Percentiles rank a stretch among this genome's conserved stretches.
Conservation (phyloP, 768 basidiomycete species). For the Fomitopsis pulvina region DNA sequence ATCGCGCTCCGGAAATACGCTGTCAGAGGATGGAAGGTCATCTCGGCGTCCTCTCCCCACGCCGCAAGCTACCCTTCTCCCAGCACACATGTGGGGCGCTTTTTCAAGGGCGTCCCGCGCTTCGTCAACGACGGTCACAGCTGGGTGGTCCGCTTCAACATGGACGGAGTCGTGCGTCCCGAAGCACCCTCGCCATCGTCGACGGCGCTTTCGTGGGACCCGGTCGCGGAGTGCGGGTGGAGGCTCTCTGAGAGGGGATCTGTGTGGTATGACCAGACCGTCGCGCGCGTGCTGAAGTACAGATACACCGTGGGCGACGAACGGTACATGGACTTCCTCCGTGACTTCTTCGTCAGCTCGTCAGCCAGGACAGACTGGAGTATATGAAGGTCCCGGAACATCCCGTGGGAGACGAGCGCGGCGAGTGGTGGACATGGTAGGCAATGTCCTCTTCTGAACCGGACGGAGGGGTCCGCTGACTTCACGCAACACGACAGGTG, state of each 20-base stretch:
- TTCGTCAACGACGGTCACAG: slow-evolving; percentile 14
- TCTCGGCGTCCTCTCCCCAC: slow-evolving; percentile 4
- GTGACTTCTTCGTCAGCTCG: neutral
- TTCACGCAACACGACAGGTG: neutral
- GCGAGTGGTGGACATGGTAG: slow-evolving; percentile 1
- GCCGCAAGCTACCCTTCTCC: neutral
- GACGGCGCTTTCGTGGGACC: slow-evolving; percentile 7
- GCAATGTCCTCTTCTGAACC: neutral
- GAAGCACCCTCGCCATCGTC: neutral
- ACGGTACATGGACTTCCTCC: neutral
- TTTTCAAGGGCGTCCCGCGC: slow-evolving; percentile 1
- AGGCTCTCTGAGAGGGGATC: neutral
- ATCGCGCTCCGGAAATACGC: slow-evolving; percentile 6
- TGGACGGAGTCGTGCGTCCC: slow-evolving; percentile 3
- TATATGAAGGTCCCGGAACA: neutral
- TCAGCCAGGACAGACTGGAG: neutral
- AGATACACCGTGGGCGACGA: neutral
- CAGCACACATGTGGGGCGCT: neutral
- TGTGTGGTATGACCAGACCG: neutral
- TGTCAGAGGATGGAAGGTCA: slow-evolving; percentile 30
- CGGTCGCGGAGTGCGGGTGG: slow-evolving; percentile 13
- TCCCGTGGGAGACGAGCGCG: neutral
- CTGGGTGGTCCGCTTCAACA: slow-evolving; percentile 14
- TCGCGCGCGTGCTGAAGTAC: neutral
- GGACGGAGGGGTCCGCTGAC: neutral